Evolutionary conservation across 164 flowering plant species (phyloP).

Genomic region (Macadamia tetraphylla): DNA sequence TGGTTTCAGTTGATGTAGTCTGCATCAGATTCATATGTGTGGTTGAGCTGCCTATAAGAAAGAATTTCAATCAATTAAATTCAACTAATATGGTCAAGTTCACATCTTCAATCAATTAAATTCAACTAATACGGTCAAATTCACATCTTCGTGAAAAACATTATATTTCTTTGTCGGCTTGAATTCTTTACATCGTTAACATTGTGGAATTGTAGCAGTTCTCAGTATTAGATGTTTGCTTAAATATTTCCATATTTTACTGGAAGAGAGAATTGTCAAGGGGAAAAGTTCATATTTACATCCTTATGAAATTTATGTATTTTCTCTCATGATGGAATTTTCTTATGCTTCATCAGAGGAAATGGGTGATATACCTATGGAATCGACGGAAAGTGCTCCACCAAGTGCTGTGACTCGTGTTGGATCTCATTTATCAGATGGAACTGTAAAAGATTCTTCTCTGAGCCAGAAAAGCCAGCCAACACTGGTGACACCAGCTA

Average conservation of each 20-base stretch:
- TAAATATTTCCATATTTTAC: background rate
- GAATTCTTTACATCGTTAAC: too few relatives aligned
- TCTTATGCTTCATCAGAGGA: slow-evolving; percentile 52
- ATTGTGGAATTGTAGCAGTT: too few relatives aligned
- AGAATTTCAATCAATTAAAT: too few relatives aligned
- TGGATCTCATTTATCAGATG: slow-evolving; percentile 12
- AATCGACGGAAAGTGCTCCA: slow-evolving; percentile 10
- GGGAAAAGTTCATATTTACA: background rate
- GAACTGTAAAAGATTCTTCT: slow-evolving; percentile 19
- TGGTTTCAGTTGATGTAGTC: too few relatives aligned
- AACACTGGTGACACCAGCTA: slow-evolving; percentile 20
- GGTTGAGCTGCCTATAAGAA: too few relatives aligned
- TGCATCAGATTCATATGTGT: too few relatives aligned
- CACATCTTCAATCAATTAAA: too few relatives aligned
- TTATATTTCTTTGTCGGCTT: too few relatives aligned
- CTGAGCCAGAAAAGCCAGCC: slow-evolving; percentile 17
- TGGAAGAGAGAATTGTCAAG: too few relatives aligned
- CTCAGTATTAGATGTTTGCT: slow-evolving; percentile 1
- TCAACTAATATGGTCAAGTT: background rate
- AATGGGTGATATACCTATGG: slow-evolving; percentile 23
- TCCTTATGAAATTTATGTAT: background rate
- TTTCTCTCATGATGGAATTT: background rate
- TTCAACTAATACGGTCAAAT: background rate
- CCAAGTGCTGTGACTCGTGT: slow-evolving; percentile 9
- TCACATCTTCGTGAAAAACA: too few relatives aligned